Percentiles rank a stretch among this genome's conserved stretches.
These are phyloP conservation scores for Aspergillus incahuasiensis DNA, from an alignment of 495 filamentous ascomycete species.

Conservation along the genomic window DNA sequence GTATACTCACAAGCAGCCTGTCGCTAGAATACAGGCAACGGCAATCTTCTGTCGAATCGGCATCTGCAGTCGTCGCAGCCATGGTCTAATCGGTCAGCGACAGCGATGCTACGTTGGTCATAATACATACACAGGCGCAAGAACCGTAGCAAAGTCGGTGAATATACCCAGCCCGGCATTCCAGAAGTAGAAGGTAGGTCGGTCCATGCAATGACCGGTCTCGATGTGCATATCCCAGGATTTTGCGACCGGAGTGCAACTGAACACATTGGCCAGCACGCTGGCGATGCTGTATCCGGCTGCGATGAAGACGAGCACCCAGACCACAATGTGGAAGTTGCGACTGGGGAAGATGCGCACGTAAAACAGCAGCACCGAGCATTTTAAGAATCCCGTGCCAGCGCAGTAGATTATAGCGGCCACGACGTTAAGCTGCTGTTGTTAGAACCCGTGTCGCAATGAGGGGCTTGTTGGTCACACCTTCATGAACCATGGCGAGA, in stretches of 20 bases:
- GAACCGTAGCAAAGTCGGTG: constrained; percentile 34
- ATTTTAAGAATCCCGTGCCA: constrained; percentile 35
- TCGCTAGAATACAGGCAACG: constrained; percentile 23
- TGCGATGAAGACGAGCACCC: constrained; percentile 30
- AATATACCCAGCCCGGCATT: constrained; percentile 34
- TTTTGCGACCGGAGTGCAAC: constrained; percentile 29
- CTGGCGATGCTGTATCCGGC: constrained; percentile 32
- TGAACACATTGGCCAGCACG: constrained; percentile 30
- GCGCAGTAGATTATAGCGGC: constrained; percentile 33
- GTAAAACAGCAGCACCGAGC: constrained; percentile 46
- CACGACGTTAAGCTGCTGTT: constrained; percentile 11
- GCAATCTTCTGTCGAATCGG: constrained; percentile 28
- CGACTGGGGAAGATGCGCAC: constrained; percentile 43
- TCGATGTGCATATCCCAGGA: constrained; percentile 27
- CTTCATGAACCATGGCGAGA: constrained; percentile 14
- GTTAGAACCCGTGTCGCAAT: not conserved
- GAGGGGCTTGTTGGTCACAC: not conserved
- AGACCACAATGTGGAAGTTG: constrained; percentile 30
- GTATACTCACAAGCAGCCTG: constrained; percentile 28
- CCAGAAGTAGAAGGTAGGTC: constrained; percentile 32
- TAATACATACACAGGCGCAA: constrained; percentile 34
- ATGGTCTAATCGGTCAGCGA: constrained; percentile 19
- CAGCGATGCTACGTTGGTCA: not conserved
- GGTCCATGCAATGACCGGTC: constrained; percentile 25
- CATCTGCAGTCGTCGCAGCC: constrained; percentile 33